phyloP scores from a whole-genome alignment of 805 yeast species.

The Kluyveromyces nonfermentans region DNA sequence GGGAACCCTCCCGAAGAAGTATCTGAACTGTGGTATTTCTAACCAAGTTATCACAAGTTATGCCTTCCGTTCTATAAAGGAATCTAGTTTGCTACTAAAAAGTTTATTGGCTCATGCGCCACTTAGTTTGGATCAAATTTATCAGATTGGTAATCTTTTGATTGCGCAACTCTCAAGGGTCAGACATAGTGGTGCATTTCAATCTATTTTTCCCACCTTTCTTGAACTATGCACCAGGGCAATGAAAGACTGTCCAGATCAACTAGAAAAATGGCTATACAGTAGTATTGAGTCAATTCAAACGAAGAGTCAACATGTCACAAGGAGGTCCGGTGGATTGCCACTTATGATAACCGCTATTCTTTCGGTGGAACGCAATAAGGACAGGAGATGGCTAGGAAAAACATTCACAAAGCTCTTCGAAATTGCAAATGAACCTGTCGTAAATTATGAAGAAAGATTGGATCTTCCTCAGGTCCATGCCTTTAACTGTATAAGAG shows the following conservation, averaged over 20 bases:
- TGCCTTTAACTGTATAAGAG: constrained; percentile 78
- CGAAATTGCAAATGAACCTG: constrained; percentile 44
- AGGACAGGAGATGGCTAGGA: constrained; percentile 34
- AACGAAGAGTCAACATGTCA: constrained; percentile 56
- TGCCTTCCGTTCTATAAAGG: constrained; percentile 79
- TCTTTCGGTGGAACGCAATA: constrained; percentile 40
- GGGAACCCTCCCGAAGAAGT: constrained; percentile 45
- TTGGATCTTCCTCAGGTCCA: constrained; percentile 86
- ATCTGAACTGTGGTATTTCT: constrained; percentile 31
- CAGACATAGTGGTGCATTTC: constrained; percentile 86
- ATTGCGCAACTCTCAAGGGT: constrained; percentile 61
- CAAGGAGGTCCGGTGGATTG: constrained; percentile 88
- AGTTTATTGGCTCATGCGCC: constrained; percentile 32
- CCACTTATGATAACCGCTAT: constrained; percentile 74
- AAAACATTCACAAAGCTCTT: constrained; percentile 44
- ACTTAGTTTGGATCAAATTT: constrained; percentile 16
- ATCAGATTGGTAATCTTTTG: constrained; percentile 41
- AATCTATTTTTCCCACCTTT: constrained; percentile 79
- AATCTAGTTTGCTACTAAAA: constrained; percentile 50
- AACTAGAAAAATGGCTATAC: constrained; percentile 50
- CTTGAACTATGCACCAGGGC: constrained; percentile 57
- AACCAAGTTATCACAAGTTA: constrained; percentile 50
- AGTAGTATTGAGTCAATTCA: constrained; percentile 44
- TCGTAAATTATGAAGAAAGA: constrained; percentile 39
- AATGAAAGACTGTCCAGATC: constrained; percentile 26